Evolutionary conservation across 164 flowering plant species (phyloP).

Genomic region (Saururus chinensis): DNA sequence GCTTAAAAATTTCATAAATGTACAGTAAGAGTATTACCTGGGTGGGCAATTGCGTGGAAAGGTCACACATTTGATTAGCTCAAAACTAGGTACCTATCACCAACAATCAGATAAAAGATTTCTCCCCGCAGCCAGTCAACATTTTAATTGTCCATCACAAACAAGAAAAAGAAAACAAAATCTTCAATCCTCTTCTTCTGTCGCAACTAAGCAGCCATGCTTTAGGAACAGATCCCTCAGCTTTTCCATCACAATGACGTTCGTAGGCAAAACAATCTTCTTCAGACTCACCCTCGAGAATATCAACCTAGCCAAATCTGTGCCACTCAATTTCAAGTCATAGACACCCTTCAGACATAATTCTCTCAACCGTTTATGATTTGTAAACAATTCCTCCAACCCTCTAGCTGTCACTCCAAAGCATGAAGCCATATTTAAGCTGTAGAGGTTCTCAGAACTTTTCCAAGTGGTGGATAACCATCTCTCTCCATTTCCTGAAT

Average conservation of each 20-base stretch:
- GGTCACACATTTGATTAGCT: too few relatives aligned
- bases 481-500: constrained; percentile 24
- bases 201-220: background rate
- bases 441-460: background rate
- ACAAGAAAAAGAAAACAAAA: too few relatives aligned
- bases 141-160: too few relatives aligned
- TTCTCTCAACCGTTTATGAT: background rate
- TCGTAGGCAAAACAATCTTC: background rate
- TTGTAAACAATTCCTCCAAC: background rate
- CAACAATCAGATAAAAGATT: too few relatives aligned
- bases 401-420: background rate
- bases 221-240: background rate
- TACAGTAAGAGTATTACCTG: too few relatives aligned
- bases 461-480: constrained; percentile 3
- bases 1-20: too few relatives aligned
- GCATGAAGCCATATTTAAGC: background rate
- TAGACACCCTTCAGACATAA: background rate
- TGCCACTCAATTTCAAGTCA: background rate
- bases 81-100: too few relatives aligned
- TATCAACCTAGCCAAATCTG: background rate
- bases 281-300: background rate
- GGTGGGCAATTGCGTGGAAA: too few relatives aligned
- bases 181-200: too few relatives aligned
- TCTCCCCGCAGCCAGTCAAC: too few relatives aligned
- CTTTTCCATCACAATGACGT: too few relatives aligned